Base-by-base conservation (phyloP, 108 stramenopile species). In the Asterionellopsis glacialis region DNA sequence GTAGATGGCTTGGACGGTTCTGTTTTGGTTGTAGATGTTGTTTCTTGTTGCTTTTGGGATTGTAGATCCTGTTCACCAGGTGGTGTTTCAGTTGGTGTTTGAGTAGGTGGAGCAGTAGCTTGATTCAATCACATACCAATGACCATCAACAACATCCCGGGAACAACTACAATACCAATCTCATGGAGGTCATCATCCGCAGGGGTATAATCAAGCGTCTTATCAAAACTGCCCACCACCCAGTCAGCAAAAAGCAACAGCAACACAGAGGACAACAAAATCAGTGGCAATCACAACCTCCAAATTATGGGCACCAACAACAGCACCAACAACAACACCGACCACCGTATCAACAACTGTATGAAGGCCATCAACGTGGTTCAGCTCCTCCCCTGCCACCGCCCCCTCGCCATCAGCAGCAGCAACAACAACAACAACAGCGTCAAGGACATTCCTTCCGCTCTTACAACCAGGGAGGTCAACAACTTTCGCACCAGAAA, bases 221-320 rank as follows among this genome's bases (percentile, higher is more conserved):
- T 70, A 67, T 52, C 66, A 61, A 24, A 69, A 57, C 11, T 66
- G 51, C 14, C 61, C 64, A 41, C 76, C 60, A 51, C 76, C 61
- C 19, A 70, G 51, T 43, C 79, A 63, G 51, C 70, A 73, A n/a
- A n/a, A n/a, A n/a, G 48, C 64, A 45, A 33, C 52, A 47, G 27
- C 71, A 79, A 18, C 52, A 77, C 33, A 58, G 59, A 16, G 51
- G 49, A 21, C 56, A 63, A 45, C 57, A 27, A 27, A 26, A 68
- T 10, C 33, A 25, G 19, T 22, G 14, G 41, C 55, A 64, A 18
- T 41, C 25, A 44, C 63, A 60, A 38, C 3, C 25, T 0, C 54
- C 44, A 11, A 39, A 38, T 1, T 21, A 14, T 11, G 59, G 64
- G n/a, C 57, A 61, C 10, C 79, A 61, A 22, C 65, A 67, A 39